phyloP scores from a whole-genome alignment of 306 rosid species.

The Prunus fruticosa region DNA sequence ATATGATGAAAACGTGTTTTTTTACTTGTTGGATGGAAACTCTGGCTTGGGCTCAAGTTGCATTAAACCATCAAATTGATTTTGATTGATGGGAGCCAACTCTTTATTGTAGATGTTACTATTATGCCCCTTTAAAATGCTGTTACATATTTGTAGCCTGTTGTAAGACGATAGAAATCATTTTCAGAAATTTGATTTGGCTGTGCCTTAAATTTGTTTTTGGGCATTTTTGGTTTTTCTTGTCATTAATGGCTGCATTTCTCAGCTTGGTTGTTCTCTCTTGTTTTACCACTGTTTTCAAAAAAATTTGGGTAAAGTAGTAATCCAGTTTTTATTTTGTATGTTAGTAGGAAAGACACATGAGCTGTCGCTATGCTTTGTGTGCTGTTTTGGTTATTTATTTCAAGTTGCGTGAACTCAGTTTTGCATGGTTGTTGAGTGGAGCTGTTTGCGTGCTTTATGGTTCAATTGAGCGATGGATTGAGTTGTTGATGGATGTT shows the following conservation, averaged over 20 bases:
- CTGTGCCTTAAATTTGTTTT: background rate
- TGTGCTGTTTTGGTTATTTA: background rate
- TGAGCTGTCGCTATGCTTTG: background rate
- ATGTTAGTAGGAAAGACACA: background rate
- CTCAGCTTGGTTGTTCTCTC: background rate
- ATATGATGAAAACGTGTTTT: background rate
- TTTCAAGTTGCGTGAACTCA: slow-evolving; percentile 8
- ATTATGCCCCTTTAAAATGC: background rate
- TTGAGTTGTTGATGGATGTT: slow-evolving; percentile 80
- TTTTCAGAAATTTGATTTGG: background rate
- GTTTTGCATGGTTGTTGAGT: slow-evolving; percentile 31
- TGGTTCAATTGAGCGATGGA: slow-evolving; percentile 50
- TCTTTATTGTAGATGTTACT: background rate
- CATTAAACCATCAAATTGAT: background rate
- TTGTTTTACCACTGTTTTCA: background rate
- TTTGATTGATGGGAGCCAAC: background rate
- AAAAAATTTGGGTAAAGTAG: background rate
- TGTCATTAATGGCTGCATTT: background rate
- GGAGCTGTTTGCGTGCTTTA: slow-evolving; percentile 28
- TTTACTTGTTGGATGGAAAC: background rate
- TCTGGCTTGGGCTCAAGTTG: background rate
- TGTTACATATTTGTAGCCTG: background rate
- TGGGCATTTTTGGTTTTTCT: background rate
- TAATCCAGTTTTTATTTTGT: background rate
- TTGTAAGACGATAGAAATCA: background rate